Evolutionary conservation across 257 asterid genomes (phyloP), one percentile per base, ranked within the genome.

Genomic region (Orobanche coerulescens): DNA sequence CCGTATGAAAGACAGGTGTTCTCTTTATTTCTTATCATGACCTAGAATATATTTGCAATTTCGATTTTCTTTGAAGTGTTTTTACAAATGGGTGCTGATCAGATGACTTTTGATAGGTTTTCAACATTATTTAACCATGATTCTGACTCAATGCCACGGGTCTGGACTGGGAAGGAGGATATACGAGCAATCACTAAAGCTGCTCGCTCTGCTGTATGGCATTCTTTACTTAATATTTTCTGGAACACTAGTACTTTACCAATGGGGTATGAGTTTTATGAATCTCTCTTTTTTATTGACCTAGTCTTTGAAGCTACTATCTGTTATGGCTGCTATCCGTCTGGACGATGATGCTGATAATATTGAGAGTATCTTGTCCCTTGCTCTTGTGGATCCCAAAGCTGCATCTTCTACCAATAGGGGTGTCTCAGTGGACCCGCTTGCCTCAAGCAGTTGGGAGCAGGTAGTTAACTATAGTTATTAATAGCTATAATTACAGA

Each of bases 1-100:
- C 39, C 94, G 87, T 53, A 93, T 93, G 97, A 90, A 90, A 77
- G 97, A 90, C 75, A 82, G 95, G 97, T 90, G 39, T 26, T 67
- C 36, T 34, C 15, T 54, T 2, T 51, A 22, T 50, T 44, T 22
- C 4, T 65, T 59, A 61, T 65, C 65, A 42, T 55, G 61, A 28
- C 75, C 63, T 60, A 26, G 34, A 59, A 36, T 34, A 6, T 33
- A 30, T 24, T 46, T 42, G 64, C 57, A 19, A 20, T 14, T 7
- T 58, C 24, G 13, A 44, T 64, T 52, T 34, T 34, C 23, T 67
- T 48, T 61, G 25, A 52, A 24, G 8, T 24, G 43, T 51, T 64
- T 62, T 51, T 55, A 42, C 68, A 54, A 62, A 58, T 22, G 30
- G 48, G 39, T 47, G 62, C 69, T 68, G 65, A 76, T 66, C 50